These are phyloP conservation scores for Phytopythium vexans DNA, from an alignment of 352 stramenopile genomes.

Conservation along the genomic window DNA sequence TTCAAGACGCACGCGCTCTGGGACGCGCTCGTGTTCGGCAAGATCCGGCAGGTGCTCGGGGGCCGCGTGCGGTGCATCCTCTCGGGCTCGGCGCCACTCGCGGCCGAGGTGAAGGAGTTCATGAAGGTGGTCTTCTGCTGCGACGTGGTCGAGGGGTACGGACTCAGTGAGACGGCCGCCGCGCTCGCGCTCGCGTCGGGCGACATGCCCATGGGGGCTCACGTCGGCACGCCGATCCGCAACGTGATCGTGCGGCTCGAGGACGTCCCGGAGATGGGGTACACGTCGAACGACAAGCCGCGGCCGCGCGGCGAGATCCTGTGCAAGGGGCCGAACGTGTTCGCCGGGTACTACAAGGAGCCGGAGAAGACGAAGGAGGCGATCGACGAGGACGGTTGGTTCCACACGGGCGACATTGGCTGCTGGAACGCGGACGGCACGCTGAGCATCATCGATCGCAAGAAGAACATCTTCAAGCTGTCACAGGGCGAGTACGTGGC, in stretches of 20 bases:
- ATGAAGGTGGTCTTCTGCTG: slow-evolving; percentile 89
- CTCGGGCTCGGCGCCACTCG: slow-evolving; percentile 89
- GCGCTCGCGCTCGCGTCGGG: slow-evolving; percentile 54
- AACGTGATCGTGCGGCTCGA: slow-evolving; percentile 89
- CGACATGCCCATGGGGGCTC: slow-evolving; percentile 54
- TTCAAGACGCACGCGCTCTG: slow-evolving; percentile 69
- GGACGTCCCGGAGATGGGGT: slow-evolving; percentile 96
- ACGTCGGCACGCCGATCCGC: slow-evolving; percentile 86
- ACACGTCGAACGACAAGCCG: slow-evolving; percentile 68
- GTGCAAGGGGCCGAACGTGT: slow-evolving; percentile 70
- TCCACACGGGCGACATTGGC: slow-evolving; percentile 95
- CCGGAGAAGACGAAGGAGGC: slow-evolving; percentile 85
- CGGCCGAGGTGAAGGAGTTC: slow-evolving; percentile 90
- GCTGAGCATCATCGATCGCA: slow-evolving; percentile 83
- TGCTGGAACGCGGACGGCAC: slow-evolving; percentile 90
- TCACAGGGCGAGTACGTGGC: slow-evolving; percentile 92
- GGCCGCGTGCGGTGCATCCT: slow-evolving; percentile 89
- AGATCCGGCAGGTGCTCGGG: slow-evolving; percentile 89
- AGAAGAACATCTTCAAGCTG: slow-evolving; percentile 93
- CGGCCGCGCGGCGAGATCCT: slow-evolving; percentile 48
- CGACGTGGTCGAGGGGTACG: slow-evolving; percentile 91
- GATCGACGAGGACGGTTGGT: slow-evolving; percentile 90
- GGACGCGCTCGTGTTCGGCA: slow-evolving; percentile 93
- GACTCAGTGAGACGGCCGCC: slow-evolving; percentile 90
- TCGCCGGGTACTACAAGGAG: slow-evolving; percentile 93